Evolutionary conservation across 2,329 filamentous ascomycete genomes (phyloP).

Genomic region (Phialophora tarda): DNA sequence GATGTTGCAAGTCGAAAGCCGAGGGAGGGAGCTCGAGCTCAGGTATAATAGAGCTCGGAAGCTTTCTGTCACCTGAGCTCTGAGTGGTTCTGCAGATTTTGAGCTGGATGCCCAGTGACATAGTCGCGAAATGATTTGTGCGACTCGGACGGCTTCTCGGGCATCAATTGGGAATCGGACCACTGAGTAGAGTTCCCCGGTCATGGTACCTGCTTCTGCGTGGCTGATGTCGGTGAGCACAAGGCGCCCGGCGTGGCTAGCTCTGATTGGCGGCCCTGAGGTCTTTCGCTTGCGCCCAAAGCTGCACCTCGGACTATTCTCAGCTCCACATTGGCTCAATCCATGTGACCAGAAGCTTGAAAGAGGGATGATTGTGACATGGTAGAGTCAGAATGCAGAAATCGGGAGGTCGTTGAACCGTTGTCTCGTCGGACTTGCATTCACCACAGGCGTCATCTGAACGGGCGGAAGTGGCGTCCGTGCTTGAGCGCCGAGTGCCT

Average conservation of each 20-base stretch:
- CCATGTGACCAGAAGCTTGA: slow-evolving; percentile 15
- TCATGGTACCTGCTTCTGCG: slow-evolving; percentile 19
- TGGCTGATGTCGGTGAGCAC: slow-evolving; percentile 30
- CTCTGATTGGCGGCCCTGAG: slow-evolving; percentile 32
- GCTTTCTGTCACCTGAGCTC: slow-evolving; percentile 1
- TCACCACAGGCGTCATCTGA: neutral
- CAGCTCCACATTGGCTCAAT: slow-evolving; percentile 10
- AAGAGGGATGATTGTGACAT: slow-evolving; percentile 6
- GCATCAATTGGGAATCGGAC: slow-evolving; percentile 32
- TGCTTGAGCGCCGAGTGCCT: neutral
- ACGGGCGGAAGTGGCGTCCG: neutral
- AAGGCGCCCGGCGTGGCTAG: slow-evolving; percentile 31
- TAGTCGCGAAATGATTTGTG: slow-evolving; percentile 29
- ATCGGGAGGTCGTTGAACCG: neutral
- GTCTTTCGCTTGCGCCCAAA: slow-evolving; percentile 4
- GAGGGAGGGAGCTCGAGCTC: neutral
- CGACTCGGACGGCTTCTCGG: slow-evolving; percentile 26
- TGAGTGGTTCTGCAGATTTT: slow-evolving; percentile 4
- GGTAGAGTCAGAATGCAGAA: slow-evolving; percentile 6
- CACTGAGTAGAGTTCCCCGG: slow-evolving; percentile 23
- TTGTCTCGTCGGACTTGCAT: neutral
- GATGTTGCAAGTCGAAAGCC: slow-evolving; percentile 1
- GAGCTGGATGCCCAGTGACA: slow-evolving; percentile 22
- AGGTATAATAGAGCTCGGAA: slow-evolving; percentile 17
- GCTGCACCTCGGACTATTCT: slow-evolving; percentile 12